Conservation (phyloP, 805 yeast species). For the Diddensiella santjacobensis region DNA sequence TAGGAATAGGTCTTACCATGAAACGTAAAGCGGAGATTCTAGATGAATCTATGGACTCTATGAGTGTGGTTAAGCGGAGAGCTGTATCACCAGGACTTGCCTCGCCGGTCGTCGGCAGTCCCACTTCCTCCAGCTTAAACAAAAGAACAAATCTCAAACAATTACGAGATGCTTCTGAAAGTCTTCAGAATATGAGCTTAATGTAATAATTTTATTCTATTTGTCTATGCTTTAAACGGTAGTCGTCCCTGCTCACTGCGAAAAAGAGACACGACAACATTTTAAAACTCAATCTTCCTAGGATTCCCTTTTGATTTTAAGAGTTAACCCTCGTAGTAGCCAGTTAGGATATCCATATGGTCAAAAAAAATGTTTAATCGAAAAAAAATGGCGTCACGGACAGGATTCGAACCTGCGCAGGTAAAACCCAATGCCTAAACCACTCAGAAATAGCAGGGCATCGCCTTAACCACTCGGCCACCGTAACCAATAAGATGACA, state of each 20-base stretch:
- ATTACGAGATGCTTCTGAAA: constrained; percentile 26
- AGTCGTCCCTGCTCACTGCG: no score
- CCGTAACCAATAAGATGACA: constrained; percentile 43
- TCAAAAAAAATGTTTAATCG: constrained; percentile 3
- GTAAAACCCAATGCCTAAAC: constrained; percentile 80
- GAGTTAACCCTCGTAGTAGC: no score
- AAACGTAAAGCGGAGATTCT: constrained; percentile 19
- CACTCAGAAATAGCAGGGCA: constrained; percentile 64
- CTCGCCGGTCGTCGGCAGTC: constrained; percentile 19
- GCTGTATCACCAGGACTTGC: constrained; percentile 28
- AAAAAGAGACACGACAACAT: no score
- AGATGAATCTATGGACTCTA: constrained; percentile 15
- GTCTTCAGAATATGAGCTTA: constrained; percentile 24
- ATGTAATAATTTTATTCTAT: not conserved
- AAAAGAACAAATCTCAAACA: constrained; percentile 21
- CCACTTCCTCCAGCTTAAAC: constrained; percentile 13
- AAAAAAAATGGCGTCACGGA: constrained; percentile 82
- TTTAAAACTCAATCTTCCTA: no score
- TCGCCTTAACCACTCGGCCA: constrained; percentile 95
- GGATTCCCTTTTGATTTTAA: no score
- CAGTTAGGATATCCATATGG: not conserved
- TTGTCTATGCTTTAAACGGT: not conserved
- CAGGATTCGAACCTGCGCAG: constrained; percentile 99
- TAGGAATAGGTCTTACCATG: constrained; percentile 2
- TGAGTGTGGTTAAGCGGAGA: constrained; percentile 20